These are phyloP conservation scores for Kazachstania martiniae DNA, from an alignment of 805 yeast species.

Conservation along the genomic window DNA sequence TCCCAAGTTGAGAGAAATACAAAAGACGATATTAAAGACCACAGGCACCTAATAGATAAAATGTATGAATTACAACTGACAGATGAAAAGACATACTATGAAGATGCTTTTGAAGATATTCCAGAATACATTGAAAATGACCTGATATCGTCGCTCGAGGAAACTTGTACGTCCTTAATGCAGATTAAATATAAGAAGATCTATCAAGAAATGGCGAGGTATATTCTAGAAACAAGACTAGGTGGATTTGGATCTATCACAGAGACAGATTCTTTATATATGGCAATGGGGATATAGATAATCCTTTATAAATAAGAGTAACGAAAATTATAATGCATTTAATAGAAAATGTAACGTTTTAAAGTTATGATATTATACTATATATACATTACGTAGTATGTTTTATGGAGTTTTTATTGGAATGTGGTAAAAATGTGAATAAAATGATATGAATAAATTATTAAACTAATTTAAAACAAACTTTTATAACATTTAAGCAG, in stretches of 20 bases:
- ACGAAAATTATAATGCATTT: too few species aligned
- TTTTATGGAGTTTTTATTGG: too few species aligned
- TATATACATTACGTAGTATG: too few species aligned
- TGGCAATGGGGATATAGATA: slow-evolving; percentile 47
- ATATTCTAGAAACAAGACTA: slow-evolving; percentile 40
- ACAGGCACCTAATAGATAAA: slow-evolving; percentile 25
- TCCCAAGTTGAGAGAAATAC: slow-evolving; percentile 10
- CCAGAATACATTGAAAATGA: slow-evolving; percentile 30
- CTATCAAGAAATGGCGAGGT: slow-evolving; percentile 53
- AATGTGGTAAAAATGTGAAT: too few species aligned
- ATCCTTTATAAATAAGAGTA: too few species aligned
- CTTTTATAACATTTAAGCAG: slow-evolving; percentile 56
- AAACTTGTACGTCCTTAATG: slow-evolving; percentile 13
- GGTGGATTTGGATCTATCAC: slow-evolving; percentile 53
- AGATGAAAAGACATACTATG: slow-evolving; percentile 23
- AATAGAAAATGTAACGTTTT: too few species aligned
- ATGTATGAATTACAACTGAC: slow-evolving; percentile 25
- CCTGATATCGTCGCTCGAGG: slow-evolving; percentile 31
- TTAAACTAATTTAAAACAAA: too few species aligned
- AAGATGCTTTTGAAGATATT: slow-evolving; percentile 34
- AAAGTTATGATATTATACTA: too few species aligned
- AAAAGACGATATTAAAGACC: slow-evolving; percentile 10
- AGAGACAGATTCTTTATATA: slow-evolving; percentile 66
- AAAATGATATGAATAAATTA: too few species aligned
- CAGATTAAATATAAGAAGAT: slow-evolving; percentile 13